Base-by-base conservation (phyloP, 805 yeast genomes). In the Blastobotrys parvus region DNA sequence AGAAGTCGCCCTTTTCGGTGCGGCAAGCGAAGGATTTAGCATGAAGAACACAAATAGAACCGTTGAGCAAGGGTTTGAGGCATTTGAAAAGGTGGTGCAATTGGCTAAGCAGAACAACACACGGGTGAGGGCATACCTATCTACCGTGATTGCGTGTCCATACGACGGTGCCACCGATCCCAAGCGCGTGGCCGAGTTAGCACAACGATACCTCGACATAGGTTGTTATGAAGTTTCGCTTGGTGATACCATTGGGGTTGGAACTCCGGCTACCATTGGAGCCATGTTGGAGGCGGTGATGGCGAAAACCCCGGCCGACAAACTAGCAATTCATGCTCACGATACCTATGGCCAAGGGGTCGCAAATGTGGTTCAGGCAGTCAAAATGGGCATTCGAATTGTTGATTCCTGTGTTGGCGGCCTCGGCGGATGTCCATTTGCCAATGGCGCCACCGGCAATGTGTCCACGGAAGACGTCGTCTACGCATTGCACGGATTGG, bases 271-370 rank as follows among this genome's bases (percentile, higher is more conserved):
- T 3, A 45, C 52, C 20, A 46, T 56, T 18, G 58, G 50, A 32
- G 39, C 38, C 27, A 48, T 59, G 60, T 46, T 57, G 17, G 36
- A 43, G 3, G 53, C 54, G 31, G 60, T 57, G 3, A 21, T 51
- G 20, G 37, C 37, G 29, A 46, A 43, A 2, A 55, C 51, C 4
- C 56, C 59, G 1, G 46, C 45, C 1, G 47, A 48, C 4, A 41
- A 38, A 32, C 44, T 59, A 7, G 63, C 63, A 10, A 54, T 57
- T 21, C 63, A 59, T 42, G 63, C 62, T 6, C 63, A 59, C 38
- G 61, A 59, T 32, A 59, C 63, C 3, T 57, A 58, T 27, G 63
- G 63, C 23, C 62, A 59, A 43, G 63, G 62, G 13, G 62, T 59
- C 4, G 57, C 60, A 34, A 59, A 59, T 42, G 58, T 54, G 8